Base-by-base conservation (phyloP, 2,329 filamentous ascomycete species). In the Daldinia sp. region DNA sequence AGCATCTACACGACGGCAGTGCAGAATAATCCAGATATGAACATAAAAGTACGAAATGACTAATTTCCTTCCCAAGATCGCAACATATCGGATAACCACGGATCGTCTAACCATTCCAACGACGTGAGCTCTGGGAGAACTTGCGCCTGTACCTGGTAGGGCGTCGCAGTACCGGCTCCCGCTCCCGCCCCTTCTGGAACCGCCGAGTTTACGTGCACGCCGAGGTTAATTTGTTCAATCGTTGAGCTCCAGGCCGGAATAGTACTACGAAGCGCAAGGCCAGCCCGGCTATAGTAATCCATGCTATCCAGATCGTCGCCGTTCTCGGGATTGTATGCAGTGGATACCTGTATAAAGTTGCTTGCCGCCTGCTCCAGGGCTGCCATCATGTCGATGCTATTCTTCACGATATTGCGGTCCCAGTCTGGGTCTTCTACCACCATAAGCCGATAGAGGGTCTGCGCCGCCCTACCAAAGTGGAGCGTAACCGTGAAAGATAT, bases 401-500 rank as follows among this genome's bases (percentile, higher is more conserved):
- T 54, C 6, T 57, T 45, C 2, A 70, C 64, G 8, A 63, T 54
- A 19, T 34, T 35, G 45, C 68, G 65, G 47, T 74, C 73, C 73
- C 71, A 73, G 11, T 63, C 71, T 13, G 71, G 67, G 15, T 73
- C 72, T 23, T 74, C 71, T 9, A 70, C 55, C 5, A 73, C 51
- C 34, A 68, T 61, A 6, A 75, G 70, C 3, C 73, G 68, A 58
- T 75, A 75, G 5, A 75, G 58, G 1, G 71, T 67, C 55, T 75
- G 72, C 29, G 68, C 61, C 15, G 67, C 52, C 53, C 71, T 70
- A 21, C 68, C 68, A 61, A 73, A 73, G 58, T 71, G 69, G 4
- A 74, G 66, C 30, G 70, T 48, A 3, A 71, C 30, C 4, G 68
- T 61, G 41, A 75, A 70, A 5, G 71, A 65, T 10, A 75, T 43